phyloP scores from a whole-genome alignment of 2,329 filamentous ascomycete genomes.

The Chaetomiaceae sp. region DNA sequence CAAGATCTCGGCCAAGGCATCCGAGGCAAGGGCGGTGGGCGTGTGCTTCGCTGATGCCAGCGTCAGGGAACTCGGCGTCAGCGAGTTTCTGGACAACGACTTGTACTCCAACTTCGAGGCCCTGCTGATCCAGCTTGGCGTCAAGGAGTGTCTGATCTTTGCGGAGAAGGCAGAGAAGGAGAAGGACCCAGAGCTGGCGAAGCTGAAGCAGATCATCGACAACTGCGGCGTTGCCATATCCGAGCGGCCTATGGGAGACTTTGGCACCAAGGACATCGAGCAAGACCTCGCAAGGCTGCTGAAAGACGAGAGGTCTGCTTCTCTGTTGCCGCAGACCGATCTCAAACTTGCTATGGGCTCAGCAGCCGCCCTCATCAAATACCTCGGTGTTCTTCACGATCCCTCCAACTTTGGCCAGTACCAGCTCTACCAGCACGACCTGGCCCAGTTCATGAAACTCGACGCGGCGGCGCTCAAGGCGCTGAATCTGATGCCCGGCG shows the following conservation, averaged over 20 bases:
- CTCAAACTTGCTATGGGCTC: conserved; percentile 95
- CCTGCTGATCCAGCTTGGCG: conserved; percentile 89
- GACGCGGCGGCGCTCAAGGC: conserved; percentile 92
- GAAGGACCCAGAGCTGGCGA: conserved; percentile 82
- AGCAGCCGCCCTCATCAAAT: conserved; percentile 89
- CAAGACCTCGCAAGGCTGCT: conserved; percentile 85
- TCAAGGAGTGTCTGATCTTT: conserved; percentile 89
- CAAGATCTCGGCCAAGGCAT: conserved; percentile 83
- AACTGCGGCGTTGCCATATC: conserved; percentile 88
- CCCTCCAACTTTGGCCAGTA: conserved; percentile 95
- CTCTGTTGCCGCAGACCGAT: conserved; percentile 80
- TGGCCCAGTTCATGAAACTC: conserved; percentile 97
- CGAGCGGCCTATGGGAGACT: conserved; percentile 71
- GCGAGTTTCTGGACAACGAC: conserved; percentile 98
- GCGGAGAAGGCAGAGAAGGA: conserved; percentile 73
- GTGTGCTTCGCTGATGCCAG: conserved; percentile 98
- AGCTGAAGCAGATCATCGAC: conserved; percentile 83
- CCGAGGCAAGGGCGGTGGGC: conserved; percentile 79
- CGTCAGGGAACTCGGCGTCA: conserved; percentile 90
- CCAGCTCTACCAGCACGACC: conserved; percentile 92
- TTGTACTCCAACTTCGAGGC: conserved; percentile 97
- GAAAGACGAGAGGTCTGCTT: conserved; percentile 76
- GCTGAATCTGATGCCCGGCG: conserved; percentile 94
- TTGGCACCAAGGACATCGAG: conserved; percentile 86
- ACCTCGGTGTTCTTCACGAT: conserved; percentile 85